These are phyloP conservation scores for Herpotrichia juniperi DNA, from an alignment of 2,329 filamentous ascomycete genomes.

Conservation along the genomic window DNA sequence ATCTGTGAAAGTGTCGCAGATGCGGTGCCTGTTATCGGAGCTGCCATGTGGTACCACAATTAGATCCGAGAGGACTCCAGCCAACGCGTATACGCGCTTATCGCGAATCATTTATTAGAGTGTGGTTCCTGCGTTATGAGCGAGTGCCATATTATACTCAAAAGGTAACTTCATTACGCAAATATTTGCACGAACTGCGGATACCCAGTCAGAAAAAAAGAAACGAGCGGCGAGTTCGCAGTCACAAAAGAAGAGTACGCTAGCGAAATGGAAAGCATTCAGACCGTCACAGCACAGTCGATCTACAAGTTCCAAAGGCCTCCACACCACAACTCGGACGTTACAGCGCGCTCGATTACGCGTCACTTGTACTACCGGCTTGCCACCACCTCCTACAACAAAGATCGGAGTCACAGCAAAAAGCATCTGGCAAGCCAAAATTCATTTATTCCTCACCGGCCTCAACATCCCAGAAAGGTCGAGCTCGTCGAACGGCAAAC, in stretches of 20 bases:
- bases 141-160: conserved; percentile 45
- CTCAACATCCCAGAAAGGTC: conserved; percentile 34
- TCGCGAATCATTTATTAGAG: conserved; percentile 50
- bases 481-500: conserved; percentile 30
- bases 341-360: conserved; percentile 23
- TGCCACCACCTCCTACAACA: conserved; percentile 56
- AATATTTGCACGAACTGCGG: conserved; percentile 34
- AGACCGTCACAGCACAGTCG: conserved; percentile 59
- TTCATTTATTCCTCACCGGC: conserved; percentile 32
- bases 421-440: conserved; percentile 35
- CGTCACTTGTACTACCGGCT: conserved; percentile 47
- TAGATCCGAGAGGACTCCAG: conserved; percentile 22
- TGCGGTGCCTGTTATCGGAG: conserved; percentile 48
- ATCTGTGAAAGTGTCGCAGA: conserved; percentile 51
- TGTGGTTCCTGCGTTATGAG: conserved; percentile 43
- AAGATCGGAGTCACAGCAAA: conserved; percentile 44
- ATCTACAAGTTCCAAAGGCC: conserved; percentile 48
- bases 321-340: conserved; percentile 21
- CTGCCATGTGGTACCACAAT: conserved; percentile 30
- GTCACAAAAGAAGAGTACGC: conserved; percentile 40
- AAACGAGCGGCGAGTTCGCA: conserved; percentile 21
- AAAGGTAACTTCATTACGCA: conserved; percentile 35
- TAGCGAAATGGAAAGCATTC: conserved; percentile 48
- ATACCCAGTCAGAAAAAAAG: conserved; percentile 31
- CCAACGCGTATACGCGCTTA: conserved; percentile 44